A percentile compares a stretch with the other conserved stretches of the same genome.
These are phyloP conservation scores for Malassezia arunalokei DNA, from an alignment of 1,284 basidiomycete species.

Conservation along the genomic window DNA sequence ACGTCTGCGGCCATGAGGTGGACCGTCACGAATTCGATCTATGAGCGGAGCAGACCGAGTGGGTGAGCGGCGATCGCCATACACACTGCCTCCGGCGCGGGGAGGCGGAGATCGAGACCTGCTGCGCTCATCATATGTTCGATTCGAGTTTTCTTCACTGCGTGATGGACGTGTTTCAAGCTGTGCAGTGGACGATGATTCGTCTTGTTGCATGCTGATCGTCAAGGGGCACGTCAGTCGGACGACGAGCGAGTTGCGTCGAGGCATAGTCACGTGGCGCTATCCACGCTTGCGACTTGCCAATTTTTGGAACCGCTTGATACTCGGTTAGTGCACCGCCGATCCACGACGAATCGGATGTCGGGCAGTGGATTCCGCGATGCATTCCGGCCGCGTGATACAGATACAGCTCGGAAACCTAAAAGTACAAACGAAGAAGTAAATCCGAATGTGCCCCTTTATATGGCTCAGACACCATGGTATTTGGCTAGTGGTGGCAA, in stretches of 20 bases:
- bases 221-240: neutral
- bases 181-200: neutral
- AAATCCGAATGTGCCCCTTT: conserved; percentile 85
- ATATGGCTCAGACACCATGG: conserved; percentile 77
- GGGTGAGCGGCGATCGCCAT: neutral
- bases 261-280: too few species aligned
- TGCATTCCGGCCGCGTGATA: conserved; percentile 6
- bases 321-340: neutral
- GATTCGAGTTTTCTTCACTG: neutral
- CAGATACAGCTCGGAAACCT: neutral
- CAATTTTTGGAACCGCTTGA: too few species aligned
- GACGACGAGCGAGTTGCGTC: too few species aligned
- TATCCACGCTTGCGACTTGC: too few species aligned
- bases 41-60: neutral
- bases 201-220: neutral
- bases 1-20: neutral
- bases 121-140: neutral
- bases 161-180: neutral
- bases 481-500: conserved; percentile 68
- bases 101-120: neutral
- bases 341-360: neutral
- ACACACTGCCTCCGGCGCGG: neutral
- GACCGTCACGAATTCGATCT: neutral
- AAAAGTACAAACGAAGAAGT: conserved; percentile 46
- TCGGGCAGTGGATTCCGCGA: conserved; percentile 5